Percentiles rank a stretch among this genome's conserved stretches.
Conservation (phyloP, 805 yeast species). For the Kazachstania taianensis region DNA sequence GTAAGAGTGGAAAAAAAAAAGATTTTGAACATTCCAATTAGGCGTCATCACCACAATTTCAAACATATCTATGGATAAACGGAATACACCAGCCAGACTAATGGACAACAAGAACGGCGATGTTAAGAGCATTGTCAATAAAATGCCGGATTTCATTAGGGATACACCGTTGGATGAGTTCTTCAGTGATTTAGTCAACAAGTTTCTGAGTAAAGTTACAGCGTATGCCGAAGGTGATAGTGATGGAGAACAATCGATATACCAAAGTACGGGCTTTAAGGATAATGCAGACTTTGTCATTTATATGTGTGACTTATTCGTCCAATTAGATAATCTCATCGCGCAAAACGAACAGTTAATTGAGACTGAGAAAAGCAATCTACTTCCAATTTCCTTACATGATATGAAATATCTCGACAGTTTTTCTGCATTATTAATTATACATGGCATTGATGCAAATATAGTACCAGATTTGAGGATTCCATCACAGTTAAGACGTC, state of each 20-base stretch:
- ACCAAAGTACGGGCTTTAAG: conserved; percentile 9
- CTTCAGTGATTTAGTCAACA: conserved; percentile 17
- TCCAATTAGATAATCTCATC: conserved; percentile 9
- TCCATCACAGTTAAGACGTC: conserved; percentile 49
- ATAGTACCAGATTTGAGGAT: conserved; percentile 49
- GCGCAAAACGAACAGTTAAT: conserved; percentile 6
- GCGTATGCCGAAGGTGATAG: neutral
- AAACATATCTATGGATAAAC: too few species aligned
- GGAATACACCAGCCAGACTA: too few species aligned
- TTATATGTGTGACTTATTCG: conserved; percentile 10
- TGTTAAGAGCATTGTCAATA: too few species aligned
- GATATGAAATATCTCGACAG: conserved; percentile 70
- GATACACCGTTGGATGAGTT: conserved; percentile 27
- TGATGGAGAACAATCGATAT: conserved; percentile 5
- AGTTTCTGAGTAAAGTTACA: conserved; percentile 11
- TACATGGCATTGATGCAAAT: conserved; percentile 63
- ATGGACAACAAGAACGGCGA: too few species aligned
- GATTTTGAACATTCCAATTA: too few species aligned
- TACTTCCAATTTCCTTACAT: conserved; percentile 62
- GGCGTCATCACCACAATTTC: too few species aligned
- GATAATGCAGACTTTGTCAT: conserved; percentile 16
- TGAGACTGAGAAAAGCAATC: conserved; percentile 11
- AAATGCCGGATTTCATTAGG: conserved; percentile 26
- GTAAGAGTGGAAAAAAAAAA: too few species aligned
- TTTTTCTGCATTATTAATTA: conserved; percentile 51